Percentiles rank a stretch among this genome's conserved stretches.
Evolutionary conservation across 805 yeast genomes (phyloP).

Genomic region (Yarrowia sp.): DNA sequence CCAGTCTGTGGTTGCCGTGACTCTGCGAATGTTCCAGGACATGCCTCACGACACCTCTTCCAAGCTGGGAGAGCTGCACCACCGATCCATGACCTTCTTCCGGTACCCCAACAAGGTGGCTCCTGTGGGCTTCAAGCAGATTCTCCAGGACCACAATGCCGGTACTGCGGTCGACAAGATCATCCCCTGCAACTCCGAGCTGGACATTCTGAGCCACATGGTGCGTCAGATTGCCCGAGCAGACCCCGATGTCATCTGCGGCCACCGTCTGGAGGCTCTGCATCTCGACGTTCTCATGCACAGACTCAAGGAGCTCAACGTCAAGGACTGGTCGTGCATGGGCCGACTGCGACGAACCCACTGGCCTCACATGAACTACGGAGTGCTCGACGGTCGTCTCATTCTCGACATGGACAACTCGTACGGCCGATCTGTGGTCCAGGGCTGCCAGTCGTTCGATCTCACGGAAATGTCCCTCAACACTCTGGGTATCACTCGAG

Average conservation of each 20-base stretch:
- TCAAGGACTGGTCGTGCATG: constrained; percentile 78
- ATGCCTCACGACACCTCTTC: constrained; percentile 79
- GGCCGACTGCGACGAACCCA: constrained; percentile 76
- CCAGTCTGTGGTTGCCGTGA: constrained; percentile 87
- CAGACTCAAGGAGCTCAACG: constrained; percentile 75
- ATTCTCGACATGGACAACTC: constrained; percentile 93
- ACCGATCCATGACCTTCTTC: constrained; percentile 62
- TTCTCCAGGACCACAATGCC: constrained; percentile 55
- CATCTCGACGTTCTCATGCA: constrained; percentile 81
- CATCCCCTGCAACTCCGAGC: constrained; percentile 41
- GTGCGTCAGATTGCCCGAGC: constrained; percentile 76
- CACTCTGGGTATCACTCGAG: constrained; percentile 69
- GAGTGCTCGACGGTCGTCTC: constrained; percentile 81
- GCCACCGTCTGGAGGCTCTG: constrained; percentile 82
- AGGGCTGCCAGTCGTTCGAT: constrained; percentile 94
- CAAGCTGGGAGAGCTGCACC: constrained; percentile 56
- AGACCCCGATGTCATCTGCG: constrained; percentile 91
- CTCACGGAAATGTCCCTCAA: constrained; percentile 87
- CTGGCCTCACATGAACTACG: constrained; percentile 73
- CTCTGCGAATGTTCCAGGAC: constrained; percentile 72
- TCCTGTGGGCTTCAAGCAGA: constrained; percentile 71
- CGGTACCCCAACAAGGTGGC: constrained; percentile 71
- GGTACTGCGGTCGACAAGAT: constrained; percentile 51
- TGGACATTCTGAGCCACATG: constrained; percentile 47
- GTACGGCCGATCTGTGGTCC: constrained; percentile 89